Base-by-base conservation (phyloP, 208 protist species). In the Strigomonas culicis region DNA sequence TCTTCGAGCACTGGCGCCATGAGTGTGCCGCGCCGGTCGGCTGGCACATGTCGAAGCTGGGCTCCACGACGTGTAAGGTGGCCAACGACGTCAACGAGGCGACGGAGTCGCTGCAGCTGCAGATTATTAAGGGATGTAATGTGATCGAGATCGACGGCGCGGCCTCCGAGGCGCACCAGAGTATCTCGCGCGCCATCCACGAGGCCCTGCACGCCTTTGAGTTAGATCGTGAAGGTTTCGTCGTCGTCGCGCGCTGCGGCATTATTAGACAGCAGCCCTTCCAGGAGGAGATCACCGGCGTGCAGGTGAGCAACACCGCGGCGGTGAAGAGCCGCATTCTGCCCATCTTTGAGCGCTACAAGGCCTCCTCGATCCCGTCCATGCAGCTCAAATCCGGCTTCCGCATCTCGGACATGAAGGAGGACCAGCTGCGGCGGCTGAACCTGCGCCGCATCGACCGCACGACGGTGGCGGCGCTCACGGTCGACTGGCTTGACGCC, bases 91-190 rank as follows among this genome's bases (percentile, higher is more conserved):
- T 90, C 11, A 75, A 70, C 58, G 88, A 95, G 63, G 82, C 88
- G 11, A 77, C 86, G n/a, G 85, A 95, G 71, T 88, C 88, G 53
- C 57, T 95, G 32, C 88, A 95, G 74, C 74, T 95, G 46, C 88
- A 95, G 62, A 86, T 95, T 32, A 95, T 95, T 65, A 92, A 92
- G 59, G 88, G 88, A 22, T 92, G 85, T 58, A 95, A 95, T 63
- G 74, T 93, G 6, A 88, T 95, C 58, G 89, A 95, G 68, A 82
- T 95, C n/a, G 86, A 92, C 64, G 84, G 83, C 50, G 77, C 79
- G 21, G 83, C 81, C 39, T 84, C 85, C 15, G 86, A 95, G 60
- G 72, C 89, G 13, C 84, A 93, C 58, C 89, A 95, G 68, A 83
- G 78, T 66, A 70, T 95, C 55, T 75, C 85, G 19, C 74, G 80